Base-by-base conservation (phyloP, 2,329 filamentous ascomycete species). In the Huntiella omanensis region DNA sequence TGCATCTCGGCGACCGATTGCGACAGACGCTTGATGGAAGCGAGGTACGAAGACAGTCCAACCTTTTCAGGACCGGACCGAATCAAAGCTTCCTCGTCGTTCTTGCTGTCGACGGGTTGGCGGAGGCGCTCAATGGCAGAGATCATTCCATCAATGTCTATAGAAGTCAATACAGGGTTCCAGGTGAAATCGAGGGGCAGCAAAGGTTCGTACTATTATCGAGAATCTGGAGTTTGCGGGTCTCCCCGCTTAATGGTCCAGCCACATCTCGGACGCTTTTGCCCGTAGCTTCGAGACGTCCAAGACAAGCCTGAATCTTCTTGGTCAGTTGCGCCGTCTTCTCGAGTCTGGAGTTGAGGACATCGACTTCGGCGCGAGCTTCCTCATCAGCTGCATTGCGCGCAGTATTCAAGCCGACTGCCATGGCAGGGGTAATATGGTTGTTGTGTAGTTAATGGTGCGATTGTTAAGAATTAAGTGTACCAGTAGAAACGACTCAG, bases 321-420 rank as follows among this genome's bases (percentile, higher is more conserved):
- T 91, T 94, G 32, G 86, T 94, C 59, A 96, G 72, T 57, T 85
- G 77, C 50, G 86, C 81, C 54, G 92, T 92, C 71, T 94, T 96
- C 55, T 92, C 85, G 51, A 96, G 75, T 35, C 77, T 69, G 46
- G 76, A 80, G 54, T 78, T 80, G 41, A 82, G 65, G 28, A 81
- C 77, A 53, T 82, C 77, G 46, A 82, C 77, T 59, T 81, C 77
- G 40, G 77, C 77, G 48, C 75, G 68, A 39, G 76, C 74, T 61
- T 81, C 76, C 58, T 81, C 77, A 55, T 81, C 77, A 44, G 70
- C 64, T 32, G 70, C 67, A 55, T 71, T 67, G 46, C 66, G 64
- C 51, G 40, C 48, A n/a, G n/a, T 40, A 33, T 33, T 46, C 8
- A 49, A 36, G 13, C 48, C 40, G 15, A 49, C 43, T 11, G 44